These are phyloP conservation scores for Botryosphaeria dothidea DNA, from an alignment of 2,329 filamentous ascomycete genomes.

Conservation along the genomic window DNA sequence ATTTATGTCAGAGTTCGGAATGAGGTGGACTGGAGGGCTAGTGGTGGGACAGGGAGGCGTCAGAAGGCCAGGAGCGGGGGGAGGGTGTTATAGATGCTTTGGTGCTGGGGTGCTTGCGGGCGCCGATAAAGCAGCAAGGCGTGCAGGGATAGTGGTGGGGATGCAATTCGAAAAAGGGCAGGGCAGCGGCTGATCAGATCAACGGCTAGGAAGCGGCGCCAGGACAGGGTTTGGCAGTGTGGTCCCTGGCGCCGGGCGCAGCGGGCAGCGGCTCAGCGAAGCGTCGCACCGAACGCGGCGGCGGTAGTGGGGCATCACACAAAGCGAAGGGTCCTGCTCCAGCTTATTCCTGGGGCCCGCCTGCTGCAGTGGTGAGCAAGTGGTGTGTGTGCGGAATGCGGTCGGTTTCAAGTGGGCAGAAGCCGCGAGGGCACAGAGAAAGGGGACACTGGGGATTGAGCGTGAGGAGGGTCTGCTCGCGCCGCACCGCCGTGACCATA, in stretches of 20 bases:
- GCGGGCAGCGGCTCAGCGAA: conserved; percentile 13
- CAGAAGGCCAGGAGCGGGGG: conserved; percentile 15
- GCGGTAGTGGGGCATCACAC: conserved; percentile 6
- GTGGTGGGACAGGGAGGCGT: neutral
- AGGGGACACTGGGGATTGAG: no score
- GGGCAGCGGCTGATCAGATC: conserved; percentile 7
- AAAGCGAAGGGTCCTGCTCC: conserved; percentile 1
- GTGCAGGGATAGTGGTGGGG: conserved; percentile 7
- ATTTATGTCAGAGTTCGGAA: neutral
- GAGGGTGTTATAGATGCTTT: conserved; percentile 5
- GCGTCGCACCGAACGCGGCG: conserved; percentile 8
- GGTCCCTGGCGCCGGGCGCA: conserved; percentile 14
- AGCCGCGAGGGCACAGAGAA: neutral
- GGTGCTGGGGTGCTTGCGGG: conserved; percentile 1
- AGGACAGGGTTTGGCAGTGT: conserved; percentile 5
- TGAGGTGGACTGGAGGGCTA: neutral
- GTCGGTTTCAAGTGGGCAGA: neutral
- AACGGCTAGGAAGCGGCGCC: conserved; percentile 4
- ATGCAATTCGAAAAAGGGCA: conserved; percentile 11
- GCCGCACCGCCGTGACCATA: neutral
- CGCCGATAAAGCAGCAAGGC: conserved; percentile 15
- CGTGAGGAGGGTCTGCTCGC: neutral
- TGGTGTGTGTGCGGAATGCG: conserved; percentile 15
- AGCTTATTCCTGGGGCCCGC: neutral
- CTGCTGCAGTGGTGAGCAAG: conserved; percentile 4